Percentiles rank a stretch among this genome's conserved stretches.
phyloP scores from a whole-genome alignment of 129 eudicot species.

The Ambrosia artemisiifolia region DNA sequence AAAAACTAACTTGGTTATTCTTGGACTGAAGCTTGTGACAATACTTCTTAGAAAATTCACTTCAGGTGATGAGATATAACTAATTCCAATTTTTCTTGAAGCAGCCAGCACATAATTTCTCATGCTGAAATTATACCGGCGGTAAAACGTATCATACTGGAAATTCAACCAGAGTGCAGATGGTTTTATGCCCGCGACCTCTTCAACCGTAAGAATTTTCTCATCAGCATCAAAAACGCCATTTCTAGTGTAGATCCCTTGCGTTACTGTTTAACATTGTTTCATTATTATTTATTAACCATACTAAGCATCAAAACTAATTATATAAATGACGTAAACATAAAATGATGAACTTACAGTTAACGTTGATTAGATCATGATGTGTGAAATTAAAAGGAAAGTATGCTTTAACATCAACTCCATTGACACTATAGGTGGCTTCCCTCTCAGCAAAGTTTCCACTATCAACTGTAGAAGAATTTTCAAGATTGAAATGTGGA shows the following conservation, averaged over 20 bases:
- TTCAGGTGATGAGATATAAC: constrained; percentile 84
- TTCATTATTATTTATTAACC: no score
- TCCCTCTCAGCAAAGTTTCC: not conserved
- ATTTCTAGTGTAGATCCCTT: constrained; percentile 54
- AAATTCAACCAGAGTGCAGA: constrained; percentile 73
- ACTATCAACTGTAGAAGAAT: not conserved
- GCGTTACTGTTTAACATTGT: constrained; percentile 44
- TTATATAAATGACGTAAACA: not conserved
- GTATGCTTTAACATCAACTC: not conserved
- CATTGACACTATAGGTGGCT: not conserved
- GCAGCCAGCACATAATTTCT: constrained; percentile 50
- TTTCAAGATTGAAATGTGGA: not conserved
- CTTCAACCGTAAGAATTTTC: constrained; percentile 43
- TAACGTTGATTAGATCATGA: not conserved
- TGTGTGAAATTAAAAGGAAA: not conserved
- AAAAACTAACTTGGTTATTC: constrained; percentile 57
- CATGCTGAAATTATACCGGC: constrained; percentile 70
- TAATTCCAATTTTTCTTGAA: constrained; percentile 36
- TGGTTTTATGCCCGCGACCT: constrained; percentile 37
- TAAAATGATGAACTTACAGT: not conserved
- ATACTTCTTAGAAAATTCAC: constrained; percentile 64
- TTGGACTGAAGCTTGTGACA: constrained; percentile 34
- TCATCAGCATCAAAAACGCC: constrained; percentile 33
- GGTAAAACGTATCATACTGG: constrained; percentile 71
- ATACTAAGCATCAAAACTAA: no score